phyloP scores from a whole-genome alignment of 2,329 filamentous ascomycete genomes.

The Penicillium sp. region DNA sequence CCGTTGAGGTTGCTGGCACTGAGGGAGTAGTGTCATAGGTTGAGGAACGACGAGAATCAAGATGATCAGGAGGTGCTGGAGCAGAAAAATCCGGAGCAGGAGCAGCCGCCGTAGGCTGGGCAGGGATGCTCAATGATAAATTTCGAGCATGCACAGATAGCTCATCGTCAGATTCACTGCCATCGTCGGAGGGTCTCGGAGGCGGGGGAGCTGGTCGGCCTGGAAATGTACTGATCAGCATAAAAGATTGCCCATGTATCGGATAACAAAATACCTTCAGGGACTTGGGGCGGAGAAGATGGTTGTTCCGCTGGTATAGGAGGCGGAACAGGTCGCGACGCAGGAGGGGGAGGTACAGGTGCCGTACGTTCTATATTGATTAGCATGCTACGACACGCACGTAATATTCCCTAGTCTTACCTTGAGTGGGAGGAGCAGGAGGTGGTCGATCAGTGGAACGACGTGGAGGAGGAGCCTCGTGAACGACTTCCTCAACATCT shows the following conservation, averaged over 20 bases:
- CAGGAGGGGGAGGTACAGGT: conserved; percentile 41
- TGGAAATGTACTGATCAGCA: conserved; percentile 32
- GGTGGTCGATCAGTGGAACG: conserved; percentile 40
- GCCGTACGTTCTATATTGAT: conserved; percentile 45
- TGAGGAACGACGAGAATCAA: conserved; percentile 36
- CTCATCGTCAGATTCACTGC: conserved; percentile 86
- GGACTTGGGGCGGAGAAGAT: conserved; percentile 32
- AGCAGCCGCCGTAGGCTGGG: conserved; percentile 32
- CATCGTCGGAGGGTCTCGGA: conserved; percentile 57
- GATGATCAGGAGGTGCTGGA: conserved; percentile 38
- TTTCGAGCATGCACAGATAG: conserved; percentile 53
- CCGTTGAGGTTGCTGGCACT: conserved; percentile 26
- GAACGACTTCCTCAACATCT: conserved; percentile 50
- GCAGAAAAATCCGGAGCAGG: conserved; percentile 46
- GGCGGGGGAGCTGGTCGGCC: conserved; percentile 59
- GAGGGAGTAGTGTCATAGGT: conserved; percentile 43
- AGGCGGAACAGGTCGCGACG: conserved; percentile 37
- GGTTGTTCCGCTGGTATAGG: conserved; percentile 33
- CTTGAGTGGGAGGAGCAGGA: conserved; percentile 45
- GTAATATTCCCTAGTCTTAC: too few relatives aligned
- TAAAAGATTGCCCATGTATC: too few relatives aligned
- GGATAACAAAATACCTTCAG: conserved; percentile 52
- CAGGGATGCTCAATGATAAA: conserved; percentile 41
- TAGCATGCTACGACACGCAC: too few relatives aligned
- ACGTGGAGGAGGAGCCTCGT: conserved; percentile 30